A percentile compares a stretch with the other conserved stretches of the same genome.
phyloP scores from a whole-genome alignment of 2,329 filamentous ascomycete species.

The Dryadomyces sulphureus region DNA sequence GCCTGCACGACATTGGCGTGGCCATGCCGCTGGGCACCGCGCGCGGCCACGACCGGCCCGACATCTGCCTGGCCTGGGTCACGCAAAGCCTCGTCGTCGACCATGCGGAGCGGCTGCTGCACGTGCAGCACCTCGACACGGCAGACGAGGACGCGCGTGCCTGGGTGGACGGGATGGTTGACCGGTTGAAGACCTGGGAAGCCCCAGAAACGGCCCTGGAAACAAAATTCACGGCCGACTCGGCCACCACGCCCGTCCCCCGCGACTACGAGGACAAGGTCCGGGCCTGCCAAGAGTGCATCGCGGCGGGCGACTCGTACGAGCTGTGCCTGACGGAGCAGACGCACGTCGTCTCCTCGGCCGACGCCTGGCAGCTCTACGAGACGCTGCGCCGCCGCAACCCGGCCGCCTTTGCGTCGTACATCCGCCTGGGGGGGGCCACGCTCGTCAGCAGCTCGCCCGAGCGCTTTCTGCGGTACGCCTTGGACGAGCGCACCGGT shows the following conservation, averaged over 20 bases:
- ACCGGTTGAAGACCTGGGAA: constrained; percentile 18
- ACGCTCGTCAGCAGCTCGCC: constrained; percentile 75
- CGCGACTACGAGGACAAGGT: constrained; percentile 51
- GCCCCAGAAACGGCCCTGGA: too few relatives aligned
- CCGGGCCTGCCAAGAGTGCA: constrained; percentile 51
- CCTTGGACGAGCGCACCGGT: constrained; percentile 15
- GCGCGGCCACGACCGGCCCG: constrained; percentile 35
- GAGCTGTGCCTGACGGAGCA: constrained; percentile 73
- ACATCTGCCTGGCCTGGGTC: constrained; percentile 64
- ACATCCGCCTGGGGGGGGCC: constrained; percentile 51
- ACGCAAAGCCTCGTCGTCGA: constrained; percentile 67
- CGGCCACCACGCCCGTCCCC: constrained; percentile 26
- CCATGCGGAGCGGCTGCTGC: constrained; percentile 44
- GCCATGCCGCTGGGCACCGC: constrained; percentile 13
- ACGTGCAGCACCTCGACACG: constrained; percentile 49
- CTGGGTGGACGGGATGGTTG: constrained; percentile 29
- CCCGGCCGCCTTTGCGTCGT: constrained; percentile 75
- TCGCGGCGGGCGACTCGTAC: constrained; percentile 68
- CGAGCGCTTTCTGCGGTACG: constrained; percentile 57
- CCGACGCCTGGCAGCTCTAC: constrained; percentile 57
- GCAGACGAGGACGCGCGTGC: constrained; percentile 1
- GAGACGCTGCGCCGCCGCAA: constrained; percentile 54
- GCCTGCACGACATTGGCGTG: constrained; percentile 46
- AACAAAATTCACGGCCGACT: not conserved
- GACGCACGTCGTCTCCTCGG: constrained; percentile 32